Evolutionary conservation across 139 green algal species (phyloP), one percentile per base, ranked within the genome.

Genomic region (Chlorella sorokiniana): DNA sequence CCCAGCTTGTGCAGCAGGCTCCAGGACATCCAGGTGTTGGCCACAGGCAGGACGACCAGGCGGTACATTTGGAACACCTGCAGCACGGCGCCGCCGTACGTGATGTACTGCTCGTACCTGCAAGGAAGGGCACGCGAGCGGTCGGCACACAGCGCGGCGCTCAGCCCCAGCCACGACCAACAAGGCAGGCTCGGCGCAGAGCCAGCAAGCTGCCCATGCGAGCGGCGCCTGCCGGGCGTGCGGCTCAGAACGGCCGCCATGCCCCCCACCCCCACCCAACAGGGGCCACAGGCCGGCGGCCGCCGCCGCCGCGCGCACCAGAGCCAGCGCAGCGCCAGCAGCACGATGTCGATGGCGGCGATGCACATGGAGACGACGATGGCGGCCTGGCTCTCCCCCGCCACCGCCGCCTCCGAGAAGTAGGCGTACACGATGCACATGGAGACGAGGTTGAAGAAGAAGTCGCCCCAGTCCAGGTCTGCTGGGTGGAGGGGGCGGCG

Each of bases 391-490:
- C 77, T 90, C 78, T 92, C 85, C 18, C 83, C 87, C 16, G 78
- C 81, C 41, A 85, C 87, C 45, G 83, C 67, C 48, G 88, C 86
- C 78, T 92, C 88, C 2, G 63, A 85, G 74, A 93, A 93, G 84
- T 92, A 89, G 38, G 84, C 88, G 44, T 93, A 93, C 79, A 93
- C 88, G 63, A 93, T 89, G 79, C 71, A 87, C 88, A 93, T 92
- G 76, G 83, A 91, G 64, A 92, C 81, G 42, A 93, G 83, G 85
- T 92, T 93, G 78, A 93, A 91, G 72, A 93, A 85, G 78, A 93
- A 92, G 82, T 92, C 89, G 18, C 69, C 79, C 87, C 86, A 91
- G 81, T 92, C 85, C 48, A 92, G 81, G 72, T 89, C 88, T 70
- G 76, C 14, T 16, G 54, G 31, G 6, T 10, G 64, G 31, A 51